These are phyloP conservation scores for Tetrahymena borealis DNA, from an alignment of 73 alveolate species.

Conservation along the genomic window DNA sequence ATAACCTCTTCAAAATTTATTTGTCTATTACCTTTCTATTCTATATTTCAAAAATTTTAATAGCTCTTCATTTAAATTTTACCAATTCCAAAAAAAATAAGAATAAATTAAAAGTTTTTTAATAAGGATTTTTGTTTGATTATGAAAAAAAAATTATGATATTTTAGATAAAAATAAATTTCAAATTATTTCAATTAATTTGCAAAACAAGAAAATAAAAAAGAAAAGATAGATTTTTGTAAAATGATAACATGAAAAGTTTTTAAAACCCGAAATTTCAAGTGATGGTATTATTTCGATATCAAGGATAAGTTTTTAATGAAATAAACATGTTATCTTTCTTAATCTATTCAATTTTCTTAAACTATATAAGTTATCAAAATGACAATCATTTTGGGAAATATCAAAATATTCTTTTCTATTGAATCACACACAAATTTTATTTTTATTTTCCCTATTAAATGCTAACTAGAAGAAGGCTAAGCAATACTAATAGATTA, in stretches of 20 bases:
- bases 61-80: too few species aligned
- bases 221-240: not conserved
- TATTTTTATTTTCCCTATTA: not conserved
- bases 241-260: not conserved
- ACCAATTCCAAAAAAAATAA: too few species aligned
- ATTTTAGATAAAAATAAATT: too few species aligned
- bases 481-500: too few species aligned
- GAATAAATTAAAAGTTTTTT: too few species aligned
- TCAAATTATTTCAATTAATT: too few species aligned
- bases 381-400: not conserved
- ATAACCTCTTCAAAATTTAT: too few species aligned
- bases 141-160: too few species aligned
- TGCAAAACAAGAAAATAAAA: too few species aligned
- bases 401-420: not conserved
- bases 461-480: not conserved
- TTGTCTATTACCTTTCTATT: too few species aligned
- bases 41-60: too few species aligned
- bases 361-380: not conserved
- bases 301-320: not conserved
- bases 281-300: not conserved
- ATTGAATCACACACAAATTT: not conserved
- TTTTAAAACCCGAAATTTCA: not conserved
- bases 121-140: too few species aligned
- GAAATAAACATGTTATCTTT: not conserved
- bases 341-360: not conserved